Evolutionary conservation across 73 alveolate genomes (phyloP), one percentile per base, ranked within the genome.

Genomic region (Blepharisma japonicum): DNA sequence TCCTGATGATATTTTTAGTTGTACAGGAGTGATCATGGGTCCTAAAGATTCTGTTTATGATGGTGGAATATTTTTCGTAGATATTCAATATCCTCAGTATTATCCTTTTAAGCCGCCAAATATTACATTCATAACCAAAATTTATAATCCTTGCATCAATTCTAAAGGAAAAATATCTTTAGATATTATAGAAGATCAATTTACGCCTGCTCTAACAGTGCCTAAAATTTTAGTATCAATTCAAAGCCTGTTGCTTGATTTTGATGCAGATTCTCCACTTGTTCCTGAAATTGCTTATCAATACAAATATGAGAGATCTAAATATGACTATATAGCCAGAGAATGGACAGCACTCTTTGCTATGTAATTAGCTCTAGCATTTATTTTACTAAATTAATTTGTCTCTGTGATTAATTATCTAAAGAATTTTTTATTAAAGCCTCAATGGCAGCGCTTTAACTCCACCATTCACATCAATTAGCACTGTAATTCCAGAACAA

Each of bases 171-270:
- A 56, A 48, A 89, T 91, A 6, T 86, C 91, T 68, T 68, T 91
- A 70, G 97, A 90, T 87, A 89, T 89, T 7, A 78, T 91, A 71
- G 81, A 86, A 50, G 95, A 86, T 81, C 85, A 83, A 85, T 91
- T 97, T 97, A 77, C 89, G 39, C 97, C 97, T 20, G 91, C 91
- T 46, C 87, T 85, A 53, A 92, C 86, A 79, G 87, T 91, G 8
- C 79, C 82, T 80, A 88, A 87, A 76, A 81, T 89, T 49, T 89
- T 92, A 39, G 81, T 91, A 56, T 77, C 94, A 38, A 90, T 91
- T 71, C 54, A 82, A 68, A 83, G 91, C n/a, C 76, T 92, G 18
- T 72, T 92, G 56, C 83, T 87, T 87, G 6, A 81, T 78, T 42
- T 80, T 82, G 72, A 61, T 77, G 45, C 55, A 84, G 21, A 74